Base-by-base conservation (phyloP, 257 asterid genomes). In the Voacanga thouarsii region DNA sequence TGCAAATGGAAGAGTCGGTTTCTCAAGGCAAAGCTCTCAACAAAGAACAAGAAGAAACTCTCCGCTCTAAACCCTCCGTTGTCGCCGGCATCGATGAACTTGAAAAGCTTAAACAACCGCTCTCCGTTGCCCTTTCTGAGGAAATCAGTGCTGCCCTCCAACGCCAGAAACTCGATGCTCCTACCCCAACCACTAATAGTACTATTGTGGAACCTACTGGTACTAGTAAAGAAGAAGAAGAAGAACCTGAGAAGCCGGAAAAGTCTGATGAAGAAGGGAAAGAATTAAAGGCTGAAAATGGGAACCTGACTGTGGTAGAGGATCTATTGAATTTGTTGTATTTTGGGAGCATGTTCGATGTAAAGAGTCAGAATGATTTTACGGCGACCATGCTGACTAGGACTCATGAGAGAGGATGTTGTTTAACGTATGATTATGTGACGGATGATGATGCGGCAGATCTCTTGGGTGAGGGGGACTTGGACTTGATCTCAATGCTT, bases 371-470 rank as follows among this genome's bases (percentile, higher is more conserved):
- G 78, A 74, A 72, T 19, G 85, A 85, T 77, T 85, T 75, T 30
- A 82, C 83, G 5, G 82, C 86, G 2, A 78, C 83, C 39, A 78
- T 91, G 96, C 77, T 89, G 78, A 86, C 89, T 12, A 92, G 91
- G 90, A 84, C 89, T 21, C 97, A 89, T 71, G 97, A 94, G 88
- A 90, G 97, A 86, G 90, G 87, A 1, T 91, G 92, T 79, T 92
- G 98, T 85, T 84, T 94, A 78, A 86, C 97, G 1, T 94, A 94
- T 51, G 98, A 94, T 82, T 89, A 86, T 73, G 96, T 94, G 44
- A 92, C 98, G 7, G 97, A 92, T 74, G 98, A 90, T 66, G 97
- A 88, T 44, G 85, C 85, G 0, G 86, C 86, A 23, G 97, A 88
- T 71, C 87, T 88, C 66, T 80, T 94, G 79, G 90, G 87, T 30